Percentiles rank a stretch among this genome's conserved stretches.
These are phyloP conservation scores for Backusella westeae DNA, from an alignment of 192 early-diverging fungal species.

Conservation along the genomic window DNA sequence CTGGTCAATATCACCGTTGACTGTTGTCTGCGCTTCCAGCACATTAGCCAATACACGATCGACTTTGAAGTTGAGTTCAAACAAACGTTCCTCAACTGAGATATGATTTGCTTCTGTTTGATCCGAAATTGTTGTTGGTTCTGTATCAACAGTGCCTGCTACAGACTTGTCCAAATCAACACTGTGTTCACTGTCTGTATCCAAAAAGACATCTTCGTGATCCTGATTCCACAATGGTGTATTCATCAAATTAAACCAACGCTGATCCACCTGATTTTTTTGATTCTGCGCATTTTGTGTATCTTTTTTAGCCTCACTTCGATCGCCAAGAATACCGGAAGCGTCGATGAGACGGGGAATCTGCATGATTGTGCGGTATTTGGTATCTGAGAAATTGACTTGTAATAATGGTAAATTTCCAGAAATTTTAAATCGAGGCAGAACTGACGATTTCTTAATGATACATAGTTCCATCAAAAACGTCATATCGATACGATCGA, in stretches of 20 bases:
- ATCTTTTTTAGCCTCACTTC: neutral
- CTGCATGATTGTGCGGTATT: conserved; percentile 87
- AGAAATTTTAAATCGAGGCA: conserved; percentile 73
- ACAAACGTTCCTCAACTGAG: conserved; percentile 39
- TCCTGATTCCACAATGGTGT: conserved; percentile 21
- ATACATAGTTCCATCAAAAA: conserved; percentile 86
- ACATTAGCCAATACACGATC: conserved; percentile 65
- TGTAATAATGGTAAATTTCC: conserved; percentile 82
- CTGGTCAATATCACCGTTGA: conserved; percentile 10
- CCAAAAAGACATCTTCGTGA: conserved; percentile 18
- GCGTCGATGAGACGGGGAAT: conserved; percentile 61
- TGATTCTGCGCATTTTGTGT: neutral
- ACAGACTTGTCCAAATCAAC: conserved; percentile 46
- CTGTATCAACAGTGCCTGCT: conserved; percentile 53
- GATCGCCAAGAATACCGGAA: conserved; percentile 29
- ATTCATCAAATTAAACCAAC: conserved; percentile 14
- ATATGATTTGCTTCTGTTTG: neutral
- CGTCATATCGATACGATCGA: conserved; percentile 85
- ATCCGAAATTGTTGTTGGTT: neutral
- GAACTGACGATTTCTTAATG: conserved; percentile 67
- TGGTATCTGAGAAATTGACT: conserved; percentile 90
- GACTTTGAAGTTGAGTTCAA: conserved; percentile 67
- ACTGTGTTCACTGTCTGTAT: conserved; percentile 34
- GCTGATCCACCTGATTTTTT: conserved; percentile 12
- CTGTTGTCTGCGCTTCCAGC: conserved; percentile 48